These are phyloP conservation scores for Malassezia brasiliensis DNA, from an alignment of 1,284 basidiomycete genomes.

Conservation along the genomic window DNA sequence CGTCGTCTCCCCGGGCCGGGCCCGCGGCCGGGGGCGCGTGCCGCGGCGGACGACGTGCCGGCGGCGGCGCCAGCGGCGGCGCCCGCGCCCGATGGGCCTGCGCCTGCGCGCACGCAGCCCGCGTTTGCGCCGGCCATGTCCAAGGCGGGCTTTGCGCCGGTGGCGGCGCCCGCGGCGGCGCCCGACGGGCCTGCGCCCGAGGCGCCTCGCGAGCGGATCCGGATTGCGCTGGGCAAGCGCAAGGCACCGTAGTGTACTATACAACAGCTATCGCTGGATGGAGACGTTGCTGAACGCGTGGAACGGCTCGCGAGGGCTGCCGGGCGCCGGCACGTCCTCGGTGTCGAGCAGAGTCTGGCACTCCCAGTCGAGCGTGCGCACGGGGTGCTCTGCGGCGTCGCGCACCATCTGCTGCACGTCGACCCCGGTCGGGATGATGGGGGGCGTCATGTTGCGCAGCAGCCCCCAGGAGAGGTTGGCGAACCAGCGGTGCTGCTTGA, in stretches of 20 bases:
- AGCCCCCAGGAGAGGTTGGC: slow-evolving; percentile 90
- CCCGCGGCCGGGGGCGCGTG: background rate
- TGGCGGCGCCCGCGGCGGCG: background rate
- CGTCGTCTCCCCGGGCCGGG: background rate
- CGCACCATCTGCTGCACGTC: slow-evolving; percentile 1
- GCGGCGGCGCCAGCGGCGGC: background rate
- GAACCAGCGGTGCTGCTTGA: slow-evolving; percentile 99
- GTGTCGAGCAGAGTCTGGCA: slow-evolving; percentile 6
- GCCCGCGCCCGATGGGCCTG: background rate
- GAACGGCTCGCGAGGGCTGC: slow-evolving; percentile 7
- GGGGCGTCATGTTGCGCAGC: slow-evolving; percentile 80
- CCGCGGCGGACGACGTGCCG: background rate
- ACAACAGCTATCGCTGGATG: slow-evolving; percentile 9
- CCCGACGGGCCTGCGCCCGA: background rate
- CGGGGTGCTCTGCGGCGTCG: slow-evolving; percentile 2
- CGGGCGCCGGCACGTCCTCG: background rate
- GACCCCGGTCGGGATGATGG: slow-evolving; percentile 66
- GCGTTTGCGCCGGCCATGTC: slow-evolving; percentile 8
- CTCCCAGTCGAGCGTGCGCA: slow-evolving; percentile 13
- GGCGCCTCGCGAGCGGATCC: slow-evolving; percentile 10
- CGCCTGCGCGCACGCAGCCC: slow-evolving; percentile 7
- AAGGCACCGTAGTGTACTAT: slow-evolving; percentile 5
- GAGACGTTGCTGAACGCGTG: slow-evolving; percentile 10
- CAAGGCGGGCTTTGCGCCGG: slow-evolving; percentile 1
- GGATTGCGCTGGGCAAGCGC: slow-evolving; percentile 15